A percentile compares a stretch with the other conserved stretches of the same genome.
Evolutionary conservation across 495 filamentous ascomycete species (phyloP).

Genomic region (Penicillium maclennaniae): DNA sequence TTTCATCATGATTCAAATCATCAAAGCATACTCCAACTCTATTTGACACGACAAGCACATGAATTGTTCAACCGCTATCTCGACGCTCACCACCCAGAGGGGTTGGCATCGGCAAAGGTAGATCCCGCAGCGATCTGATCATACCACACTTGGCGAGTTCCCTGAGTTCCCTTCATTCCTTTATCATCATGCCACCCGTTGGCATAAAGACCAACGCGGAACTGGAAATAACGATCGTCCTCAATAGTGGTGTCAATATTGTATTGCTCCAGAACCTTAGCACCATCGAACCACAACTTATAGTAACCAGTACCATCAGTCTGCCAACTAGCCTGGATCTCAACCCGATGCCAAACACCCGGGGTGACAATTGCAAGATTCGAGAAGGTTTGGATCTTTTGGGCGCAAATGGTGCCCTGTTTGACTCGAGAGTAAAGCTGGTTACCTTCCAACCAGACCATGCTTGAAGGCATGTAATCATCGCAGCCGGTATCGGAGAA

Average conservation of each 20-base stretch:
- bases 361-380: constrained; percentile 37
- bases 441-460: constrained; percentile 49
- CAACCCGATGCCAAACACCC: constrained; percentile 49
- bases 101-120: constrained; percentile 45
- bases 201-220: constrained; percentile 52
- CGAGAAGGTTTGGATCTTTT: constrained; percentile 27
- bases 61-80: no score
- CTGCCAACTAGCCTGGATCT: constrained; percentile 48
- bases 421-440: constrained; percentile 47
- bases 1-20: no score
- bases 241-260: constrained; percentile 44
- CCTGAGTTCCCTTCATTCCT: constrained; percentile 42
- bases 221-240: constrained; percentile 46
- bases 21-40: no score
- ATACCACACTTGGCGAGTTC: constrained; percentile 49
- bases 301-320: constrained; percentile 43
- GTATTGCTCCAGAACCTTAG: constrained; percentile 42
- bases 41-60: no score
- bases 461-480: constrained; percentile 49
- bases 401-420: constrained; percentile 40
- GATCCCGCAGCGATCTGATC: constrained; percentile 50
- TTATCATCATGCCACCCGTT: constrained; percentile 53
- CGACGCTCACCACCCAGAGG: constrained; percentile 9
- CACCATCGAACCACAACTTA: constrained; percentile 50
- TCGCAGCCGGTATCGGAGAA: constrained; percentile 48